Base-by-base conservation (phyloP, 2,329 filamentous ascomycete genomes). In the Ascosphaera aggregata region DNA sequence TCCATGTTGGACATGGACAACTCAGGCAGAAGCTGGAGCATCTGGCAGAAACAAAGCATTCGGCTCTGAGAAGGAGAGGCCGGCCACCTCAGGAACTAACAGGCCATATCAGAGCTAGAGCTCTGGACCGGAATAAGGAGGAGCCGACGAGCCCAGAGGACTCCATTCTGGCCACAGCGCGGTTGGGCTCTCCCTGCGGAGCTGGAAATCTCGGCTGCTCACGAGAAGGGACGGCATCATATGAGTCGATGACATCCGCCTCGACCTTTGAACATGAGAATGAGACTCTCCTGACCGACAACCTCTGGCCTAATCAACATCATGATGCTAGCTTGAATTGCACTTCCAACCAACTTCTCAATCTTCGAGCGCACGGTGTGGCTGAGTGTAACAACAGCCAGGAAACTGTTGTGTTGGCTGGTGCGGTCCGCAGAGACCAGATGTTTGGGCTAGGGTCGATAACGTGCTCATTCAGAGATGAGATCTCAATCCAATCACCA, bases 151-250 rank as follows among this genome's bases (percentile, higher is more conserved):
- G 18, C 43, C 54, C 7, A 51, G 47, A n/a, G 62, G 59, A 41
- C 57, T 55, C 40, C 62, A 62, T 41, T 63, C 60, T 2, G 55
- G 54, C 2, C 45, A 47, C 4, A 40, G 40, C 22, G 48, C 47
- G 2, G 43, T 43, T 18, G n/a, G 40, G n/a, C 37, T 37, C 9
- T 48, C 48, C 19, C 50, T 55, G 37, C 48, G 44, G 39, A 59
- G 57, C 39, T 56, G 49, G 59, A 38, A 59, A 57, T 0, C 53
- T 56, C 46, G 60, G 54, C 52, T 58, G 54, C 39, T 55, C 54
- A 9, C 55, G 58, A 39, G 53, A 51, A 7, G 55, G 58, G 9
- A 42, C 51, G 17, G 41, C 50, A 22, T 55, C 55, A 3, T 52
- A 53, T 3, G 51, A 51, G 27, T 59, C 55, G 2, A 55, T 56